These are phyloP conservation scores for Jacaranda copaia DNA, from an alignment of 257 asterid species.

Conservation along the genomic window DNA sequence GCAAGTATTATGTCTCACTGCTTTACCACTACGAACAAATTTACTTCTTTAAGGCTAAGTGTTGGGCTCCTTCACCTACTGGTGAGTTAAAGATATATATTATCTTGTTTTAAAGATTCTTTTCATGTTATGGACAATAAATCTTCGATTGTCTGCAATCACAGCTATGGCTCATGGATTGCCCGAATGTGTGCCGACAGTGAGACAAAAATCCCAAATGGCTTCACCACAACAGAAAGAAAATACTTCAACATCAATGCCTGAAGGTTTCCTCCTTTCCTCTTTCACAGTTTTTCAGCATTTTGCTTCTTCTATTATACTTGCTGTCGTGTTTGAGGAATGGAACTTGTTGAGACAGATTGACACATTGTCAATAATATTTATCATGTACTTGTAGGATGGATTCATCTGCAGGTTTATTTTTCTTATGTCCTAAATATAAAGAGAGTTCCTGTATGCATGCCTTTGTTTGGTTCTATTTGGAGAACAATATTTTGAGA, in stretches of 20 bases:
- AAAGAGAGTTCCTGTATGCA: no score
- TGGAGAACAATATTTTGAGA: no score
- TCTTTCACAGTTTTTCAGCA: not conserved
- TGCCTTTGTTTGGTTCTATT: no score
- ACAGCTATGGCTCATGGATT: constrained; percentile 40
- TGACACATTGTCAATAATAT: no score
- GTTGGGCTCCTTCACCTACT: constrained; percentile 64
- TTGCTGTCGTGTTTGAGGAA: no score
- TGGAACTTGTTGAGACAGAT: no score
- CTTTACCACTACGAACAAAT: constrained; percentile 85
- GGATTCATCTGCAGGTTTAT: no score
- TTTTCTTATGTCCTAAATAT: no score
- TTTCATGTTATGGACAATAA: constrained; percentile 12
- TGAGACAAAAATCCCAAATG: constrained; percentile 36
- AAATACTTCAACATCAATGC: constrained; percentile 34
- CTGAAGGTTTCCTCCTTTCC: constrained; percentile 45
- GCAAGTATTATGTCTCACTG: constrained; percentile 78
- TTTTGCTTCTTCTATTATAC: not conserved
- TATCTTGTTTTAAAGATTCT: not conserved
- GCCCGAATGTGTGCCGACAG: constrained; percentile 30
- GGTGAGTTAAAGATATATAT: constrained; percentile 44
- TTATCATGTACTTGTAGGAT: no score
- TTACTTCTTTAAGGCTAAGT: constrained; percentile 69
- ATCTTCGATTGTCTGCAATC: constrained; percentile 34
- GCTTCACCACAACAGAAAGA: constrained; percentile 35